Base-by-base conservation (phyloP, 164 flowering plant species). In the Chimonanthus salicifolius region DNA sequence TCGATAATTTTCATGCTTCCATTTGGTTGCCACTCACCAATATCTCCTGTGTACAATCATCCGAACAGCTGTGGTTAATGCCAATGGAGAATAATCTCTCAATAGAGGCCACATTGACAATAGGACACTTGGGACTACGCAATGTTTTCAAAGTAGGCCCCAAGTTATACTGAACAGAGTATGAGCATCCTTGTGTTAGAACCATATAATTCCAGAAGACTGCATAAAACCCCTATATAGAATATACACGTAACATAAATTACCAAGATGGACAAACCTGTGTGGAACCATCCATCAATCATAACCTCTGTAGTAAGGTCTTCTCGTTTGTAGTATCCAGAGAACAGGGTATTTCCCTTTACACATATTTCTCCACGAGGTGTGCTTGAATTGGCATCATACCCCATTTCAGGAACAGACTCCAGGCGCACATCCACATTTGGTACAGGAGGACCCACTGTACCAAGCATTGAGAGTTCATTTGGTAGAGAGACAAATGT, bases 401-500 rank as follows among this genome's bases (percentile, higher is more conserved):
- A 96, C 21, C 84, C 90, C 99, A 96, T 96, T 71, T 96, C 99
- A 67, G 98, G 98, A 74, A 96, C 97, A 74, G 98, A 96, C 82
- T 92, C 98, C 20, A 96, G 82, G 83, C 98, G 80, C 18, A 87
- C 86, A 74, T 96, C 99, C 45, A 96, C 91, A 78, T 89, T 86
- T 73, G 98, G 97, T 33, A 90, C 83, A 2, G 99, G 99, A 58
- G 97, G 98, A 6, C 99, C 99, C 47, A 96, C 99, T 11, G 98
- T 94, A 62, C 97, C 99, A 76, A 92, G 85, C 99, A 92, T 92
- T 62, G 83, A 58, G 33, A 83, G 46, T 74, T 92, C 91, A 82
- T 96, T 82, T 69, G 98, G 97, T 4, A 87, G 75, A 49, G 97
- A 89, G n/a, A 89, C 91, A 84, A 92, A 96, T 67, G 97, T 86